phyloP scores from a whole-genome alignment of 1,284 basidiomycete species.

The Prillingera fragicola region DNA sequence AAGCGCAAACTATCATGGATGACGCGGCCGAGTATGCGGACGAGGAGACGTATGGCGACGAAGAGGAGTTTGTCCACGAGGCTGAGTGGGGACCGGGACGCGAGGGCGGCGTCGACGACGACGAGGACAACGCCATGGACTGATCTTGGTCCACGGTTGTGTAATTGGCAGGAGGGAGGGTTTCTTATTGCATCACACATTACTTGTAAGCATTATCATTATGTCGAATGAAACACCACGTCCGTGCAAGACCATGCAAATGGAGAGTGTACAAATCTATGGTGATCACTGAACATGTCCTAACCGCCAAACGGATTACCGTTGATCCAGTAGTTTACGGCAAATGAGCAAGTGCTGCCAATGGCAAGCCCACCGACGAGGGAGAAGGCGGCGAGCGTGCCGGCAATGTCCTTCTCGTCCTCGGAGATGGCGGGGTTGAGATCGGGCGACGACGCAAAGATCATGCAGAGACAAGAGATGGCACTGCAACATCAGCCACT shows the following conservation, averaged over 20 bases:
- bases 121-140: constrained; percentile 22
- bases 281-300: constrained; percentile 9
- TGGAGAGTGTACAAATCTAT: constrained; percentile 9
- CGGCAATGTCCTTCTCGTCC: constrained; percentile 74
- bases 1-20: constrained; percentile 21
- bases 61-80: constrained; percentile 43
- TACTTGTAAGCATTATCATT: too few relatives aligned
- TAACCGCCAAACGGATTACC: constrained; percentile 21
- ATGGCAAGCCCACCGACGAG: constrained; percentile 67
- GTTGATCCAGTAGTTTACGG: constrained; percentile 50
- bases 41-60: constrained; percentile 32
- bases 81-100: constrained; percentile 39
- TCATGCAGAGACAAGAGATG: constrained; percentile 44
- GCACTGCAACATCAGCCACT: constrained; percentile 31
- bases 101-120: constrained; percentile 40
- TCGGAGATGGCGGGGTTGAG: constrained; percentile 45
- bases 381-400: constrained; percentile 71
- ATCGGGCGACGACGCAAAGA: constrained; percentile 41
- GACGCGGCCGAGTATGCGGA: constrained; percentile 30
- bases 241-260: too few relatives aligned
- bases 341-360: constrained; percentile 73
- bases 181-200: too few relatives aligned
- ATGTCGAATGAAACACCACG: too few relatives aligned
- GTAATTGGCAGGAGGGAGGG: neutral
- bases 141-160: neutral